Conservation (phyloP, 345 rosid species). For the Microthlaspi erraticum region DNA sequence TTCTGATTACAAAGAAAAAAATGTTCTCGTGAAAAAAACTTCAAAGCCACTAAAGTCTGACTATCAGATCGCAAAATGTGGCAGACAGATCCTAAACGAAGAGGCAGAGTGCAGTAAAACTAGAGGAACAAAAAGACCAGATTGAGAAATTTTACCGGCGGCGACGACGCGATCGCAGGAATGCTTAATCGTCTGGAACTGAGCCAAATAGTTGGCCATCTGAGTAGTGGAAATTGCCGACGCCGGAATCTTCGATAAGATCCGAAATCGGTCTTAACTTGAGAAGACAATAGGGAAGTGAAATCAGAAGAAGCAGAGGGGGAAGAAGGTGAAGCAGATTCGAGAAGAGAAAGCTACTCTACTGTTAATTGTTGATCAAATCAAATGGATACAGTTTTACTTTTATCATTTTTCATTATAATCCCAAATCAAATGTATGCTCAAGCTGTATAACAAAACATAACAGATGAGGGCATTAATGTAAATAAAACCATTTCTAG, state of each 20-base stretch:
- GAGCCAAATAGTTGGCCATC: conserved; percentile 92
- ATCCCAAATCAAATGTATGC: not conserved
- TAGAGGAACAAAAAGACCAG: not conserved
- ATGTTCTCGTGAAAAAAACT: not conserved
- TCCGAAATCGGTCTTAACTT: conserved; percentile 2
- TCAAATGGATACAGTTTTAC: too few species aligned
- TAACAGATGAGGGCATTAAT: not conserved
- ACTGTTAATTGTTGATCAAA: not conserved
- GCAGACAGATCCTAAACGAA: conserved; percentile 26
- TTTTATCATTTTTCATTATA: too few species aligned
- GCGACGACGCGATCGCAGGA: conserved; percentile 78
- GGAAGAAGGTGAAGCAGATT: not conserved
- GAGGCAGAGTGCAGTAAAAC: conserved; percentile 5
- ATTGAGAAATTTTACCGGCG: conserved; percentile 60
- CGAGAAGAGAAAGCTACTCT: not conserved
- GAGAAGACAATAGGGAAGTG: not conserved
- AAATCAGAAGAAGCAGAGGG: not conserved
- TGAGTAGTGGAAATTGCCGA: conserved; percentile 48
- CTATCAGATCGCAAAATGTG: conserved; percentile 34
- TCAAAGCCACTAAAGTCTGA: conserved; percentile 6
- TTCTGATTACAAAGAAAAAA: not conserved
- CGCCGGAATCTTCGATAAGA: conserved; percentile 27
- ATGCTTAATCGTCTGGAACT: conserved; percentile 83
- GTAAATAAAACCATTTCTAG: not conserved
- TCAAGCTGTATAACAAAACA: not conserved